phyloP scores from a whole-genome alignment of 805 yeast genomes.

The Lachancea sp. region DNA sequence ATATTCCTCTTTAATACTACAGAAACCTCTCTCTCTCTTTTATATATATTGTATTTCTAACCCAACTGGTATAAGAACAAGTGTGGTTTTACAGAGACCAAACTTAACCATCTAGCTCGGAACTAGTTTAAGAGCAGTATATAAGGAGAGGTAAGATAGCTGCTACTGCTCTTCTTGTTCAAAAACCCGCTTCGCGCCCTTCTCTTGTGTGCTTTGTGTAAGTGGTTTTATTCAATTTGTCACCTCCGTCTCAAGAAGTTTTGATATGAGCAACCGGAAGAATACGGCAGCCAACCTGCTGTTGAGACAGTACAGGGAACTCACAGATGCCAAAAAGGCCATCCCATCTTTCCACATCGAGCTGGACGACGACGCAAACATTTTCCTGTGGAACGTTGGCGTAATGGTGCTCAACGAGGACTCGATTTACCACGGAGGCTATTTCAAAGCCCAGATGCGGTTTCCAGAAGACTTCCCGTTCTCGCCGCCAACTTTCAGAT shows the following conservation, averaged over 20 bases:
- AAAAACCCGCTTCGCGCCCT: no score
- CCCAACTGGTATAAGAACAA: no score
- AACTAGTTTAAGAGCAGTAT: no score
- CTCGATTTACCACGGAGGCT: conserved; percentile 90
- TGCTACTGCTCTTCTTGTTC: no score
- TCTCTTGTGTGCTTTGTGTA: no score
- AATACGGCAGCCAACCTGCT: conserved; percentile 74
- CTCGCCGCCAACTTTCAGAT: conserved; percentile 86
- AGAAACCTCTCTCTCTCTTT: no score
- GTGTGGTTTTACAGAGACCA: no score
- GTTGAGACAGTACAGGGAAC: conserved; percentile 88
- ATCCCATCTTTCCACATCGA: conserved; percentile 66
- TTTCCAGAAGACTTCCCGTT: conserved; percentile 90
- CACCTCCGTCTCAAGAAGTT: background rate
- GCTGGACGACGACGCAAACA: conserved; percentile 51
- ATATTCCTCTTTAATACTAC: no score
- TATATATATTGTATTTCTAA: no score
- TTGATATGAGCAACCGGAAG: conserved; percentile 26
- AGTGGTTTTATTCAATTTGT: no score
- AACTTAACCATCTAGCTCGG: no score
- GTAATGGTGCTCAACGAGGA: conserved; percentile 87
- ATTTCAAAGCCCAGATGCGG: conserved; percentile 87
- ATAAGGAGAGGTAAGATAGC: no score
- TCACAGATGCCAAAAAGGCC: conserved; percentile 86
- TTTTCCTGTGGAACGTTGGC: conserved; percentile 74